Conservation (phyloP, 2,329 filamentous ascomycete genomes). For the Xylariaceae sp. region DNA sequence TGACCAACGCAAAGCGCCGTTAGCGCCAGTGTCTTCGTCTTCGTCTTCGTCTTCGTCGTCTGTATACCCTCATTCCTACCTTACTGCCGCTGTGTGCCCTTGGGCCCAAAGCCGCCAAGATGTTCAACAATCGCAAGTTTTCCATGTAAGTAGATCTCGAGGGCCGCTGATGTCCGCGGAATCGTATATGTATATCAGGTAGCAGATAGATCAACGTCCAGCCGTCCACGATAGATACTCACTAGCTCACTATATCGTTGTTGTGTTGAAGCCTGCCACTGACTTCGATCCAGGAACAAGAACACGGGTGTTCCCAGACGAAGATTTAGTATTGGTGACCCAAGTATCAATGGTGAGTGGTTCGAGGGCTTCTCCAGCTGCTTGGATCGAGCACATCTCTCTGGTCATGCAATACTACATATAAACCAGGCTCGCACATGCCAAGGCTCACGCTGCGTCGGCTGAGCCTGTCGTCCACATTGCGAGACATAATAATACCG, state of each 20-base stretch:
- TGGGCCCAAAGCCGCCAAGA: constrained; percentile 30
- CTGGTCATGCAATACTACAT: not conserved
- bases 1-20: no score
- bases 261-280: not conserved
- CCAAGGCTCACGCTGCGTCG: constrained; percentile 20
- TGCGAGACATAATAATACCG: not conserved
- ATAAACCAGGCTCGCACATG: constrained; percentile 9
- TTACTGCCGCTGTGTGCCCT: not conserved
- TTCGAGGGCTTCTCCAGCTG: not conserved
- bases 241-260: not conserved
- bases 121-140: constrained; percentile 59
- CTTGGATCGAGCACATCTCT: not conserved
- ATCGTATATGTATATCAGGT: not conserved
- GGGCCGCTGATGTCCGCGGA: not conserved
- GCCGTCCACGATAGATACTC: not conserved
- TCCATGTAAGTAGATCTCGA: constrained; percentile 44
- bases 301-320: constrained; percentile 60
- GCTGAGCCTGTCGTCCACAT: constrained; percentile 2
- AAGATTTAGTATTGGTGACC: constrained; percentile 57
- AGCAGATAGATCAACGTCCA: not conserved
- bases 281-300: constrained; percentile 43
- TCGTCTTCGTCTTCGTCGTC: not conserved
- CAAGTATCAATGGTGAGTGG: constrained; percentile 51
- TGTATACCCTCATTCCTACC: not conserved
- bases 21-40: not conserved